Conservation (phyloP, 257 asterid genomes). For the Asclepias syriaca region DNA sequence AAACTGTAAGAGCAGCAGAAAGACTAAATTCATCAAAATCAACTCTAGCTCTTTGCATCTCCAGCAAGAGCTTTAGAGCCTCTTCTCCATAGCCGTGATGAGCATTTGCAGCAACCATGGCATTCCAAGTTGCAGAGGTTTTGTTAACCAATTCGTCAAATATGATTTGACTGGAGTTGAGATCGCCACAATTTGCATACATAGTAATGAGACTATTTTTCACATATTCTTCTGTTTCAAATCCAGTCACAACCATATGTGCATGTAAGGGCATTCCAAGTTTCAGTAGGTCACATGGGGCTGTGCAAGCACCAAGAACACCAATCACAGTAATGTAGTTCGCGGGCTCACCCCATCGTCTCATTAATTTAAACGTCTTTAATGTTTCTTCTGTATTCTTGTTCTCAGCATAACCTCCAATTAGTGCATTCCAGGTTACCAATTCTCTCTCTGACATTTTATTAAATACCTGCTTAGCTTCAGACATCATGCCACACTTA, state of each 20-base stretch:
- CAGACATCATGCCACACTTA: conserved; percentile 49
- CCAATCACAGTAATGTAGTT: conserved; percentile 67
- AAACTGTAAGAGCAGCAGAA: conserved; percentile 68
- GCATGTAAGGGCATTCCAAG: conserved; percentile 74
- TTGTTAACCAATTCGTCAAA: conserved; percentile 38
- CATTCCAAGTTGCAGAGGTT: conserved; percentile 67
- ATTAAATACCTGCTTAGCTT: conserved; percentile 52
- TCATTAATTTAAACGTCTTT: conserved; percentile 46
- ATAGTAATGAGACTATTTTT: conserved; percentile 72
- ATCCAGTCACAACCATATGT: conserved; percentile 41
- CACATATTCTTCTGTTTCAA: conserved; percentile 58
- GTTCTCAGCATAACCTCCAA: conserved; percentile 66
- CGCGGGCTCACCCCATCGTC: conserved; percentile 36
- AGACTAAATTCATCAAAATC: conserved; percentile 72
- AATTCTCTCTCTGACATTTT: conserved; percentile 55
- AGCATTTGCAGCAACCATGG: conserved; percentile 77
- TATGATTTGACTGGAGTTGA: conserved; percentile 51
- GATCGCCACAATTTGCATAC: conserved; percentile 85
- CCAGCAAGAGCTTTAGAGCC: conserved; percentile 57
- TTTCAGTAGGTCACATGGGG: conserved; percentile 41
- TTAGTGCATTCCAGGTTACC: conserved; percentile 84
- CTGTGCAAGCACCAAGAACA: conserved; percentile 62
- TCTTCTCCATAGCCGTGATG: conserved; percentile 75
- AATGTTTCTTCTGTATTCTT: conserved; percentile 44
- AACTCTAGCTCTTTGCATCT: conserved; percentile 71